Evolutionary conservation across 345 rosid genomes (phyloP), one percentile per base, ranked within the genome.

Genomic region (Acer negundo): DNA sequence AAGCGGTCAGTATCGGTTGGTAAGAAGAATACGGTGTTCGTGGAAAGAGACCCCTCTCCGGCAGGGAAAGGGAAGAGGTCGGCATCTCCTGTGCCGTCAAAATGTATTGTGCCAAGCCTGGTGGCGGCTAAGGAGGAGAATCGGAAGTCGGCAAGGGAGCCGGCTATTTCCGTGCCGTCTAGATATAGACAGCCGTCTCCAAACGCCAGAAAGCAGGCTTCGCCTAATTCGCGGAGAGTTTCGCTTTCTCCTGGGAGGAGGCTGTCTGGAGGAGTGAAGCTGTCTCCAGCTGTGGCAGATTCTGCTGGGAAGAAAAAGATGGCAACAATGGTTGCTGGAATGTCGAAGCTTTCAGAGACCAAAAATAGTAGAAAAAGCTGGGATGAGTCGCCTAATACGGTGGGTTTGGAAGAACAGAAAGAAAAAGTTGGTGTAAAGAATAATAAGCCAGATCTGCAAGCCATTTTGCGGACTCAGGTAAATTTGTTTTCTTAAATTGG

Each of bases 131-230:
- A 81, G 75, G 99, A 96, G 28, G 99, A 96, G 78, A 93, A 86
- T 69, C 79, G 97, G 63, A 91, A 85, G 65, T 86, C 78, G 2
- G 82, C 89, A 13, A 89, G 86, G 80, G 99, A 96, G 81, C 88
- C 97, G 0, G 89, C 98, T 0, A 96, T 96, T 59, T 84, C 94
- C 16, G 99, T 96, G 66, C 97, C 97, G 3, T 96, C 99, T 0
- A 88, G 99, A 86, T 96, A 94, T 73, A 79, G 92, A 74, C 98
- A 96, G 56, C 97, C 98, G 6, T 96, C 99, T 0, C 99, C 99
- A 3, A 89, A 55, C 40, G 92, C 82, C 28, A 84, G 97, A 88
- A 91, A 83, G 78, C 95, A 91, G 81, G 92, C 91, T 11, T 91
- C 95, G 1, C 93, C 97, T 0, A 87, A 75, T 79, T 80, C 91